phyloP scores from a whole-genome alignment of 208 protist genomes.

The Trypanosoma rangeli region DNA sequence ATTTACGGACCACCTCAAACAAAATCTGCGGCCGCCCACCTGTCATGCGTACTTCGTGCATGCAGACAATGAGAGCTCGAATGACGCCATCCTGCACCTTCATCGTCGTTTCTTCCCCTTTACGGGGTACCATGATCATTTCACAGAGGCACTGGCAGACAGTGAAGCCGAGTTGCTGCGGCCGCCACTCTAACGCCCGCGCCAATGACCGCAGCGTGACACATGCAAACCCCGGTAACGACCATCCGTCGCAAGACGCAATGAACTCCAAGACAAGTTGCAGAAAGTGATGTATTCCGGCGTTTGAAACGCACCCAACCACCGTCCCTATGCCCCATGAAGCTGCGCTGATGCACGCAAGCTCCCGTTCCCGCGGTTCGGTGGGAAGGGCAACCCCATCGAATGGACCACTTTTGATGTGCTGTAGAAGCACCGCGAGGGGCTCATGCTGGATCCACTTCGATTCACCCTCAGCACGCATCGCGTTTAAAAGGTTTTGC shows the following conservation, averaged over 20 bases:
- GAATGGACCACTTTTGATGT: constrained; percentile 22
- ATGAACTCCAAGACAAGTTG: constrained; percentile 45
- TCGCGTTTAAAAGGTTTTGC: constrained; percentile 46
- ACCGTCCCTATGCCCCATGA: constrained; percentile 54
- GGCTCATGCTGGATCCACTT: neutral
- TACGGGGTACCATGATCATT: constrained; percentile 22
- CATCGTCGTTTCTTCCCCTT: constrained; percentile 4
- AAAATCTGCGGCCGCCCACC: constrained; percentile 51
- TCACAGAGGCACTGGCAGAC: constrained; percentile 58
- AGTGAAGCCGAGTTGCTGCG: constrained; percentile 61
- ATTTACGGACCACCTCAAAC: constrained; percentile 27
- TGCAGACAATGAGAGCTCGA: constrained; percentile 49
- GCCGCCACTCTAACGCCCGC: constrained; percentile 52
- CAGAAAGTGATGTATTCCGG: constrained; percentile 51
- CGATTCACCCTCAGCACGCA: constrained; percentile 31
- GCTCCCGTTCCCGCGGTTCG: constrained; percentile 28
- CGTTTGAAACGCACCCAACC: constrained; percentile 57
- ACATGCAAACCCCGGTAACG: constrained; percentile 35
- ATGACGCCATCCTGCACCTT: constrained; percentile 48
- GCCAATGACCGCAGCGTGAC: constrained; percentile 59
- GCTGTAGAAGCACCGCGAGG: constrained; percentile 21
- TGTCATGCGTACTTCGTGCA: constrained; percentile 51
- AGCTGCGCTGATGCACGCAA: constrained; percentile 42
- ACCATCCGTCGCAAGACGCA: constrained; percentile 49
- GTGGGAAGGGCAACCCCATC: constrained; percentile 40